These are phyloP conservation scores for Neurospora sp. DNA, from an alignment of 495 filamentous ascomycete genomes.

Conservation along the genomic window DNA sequence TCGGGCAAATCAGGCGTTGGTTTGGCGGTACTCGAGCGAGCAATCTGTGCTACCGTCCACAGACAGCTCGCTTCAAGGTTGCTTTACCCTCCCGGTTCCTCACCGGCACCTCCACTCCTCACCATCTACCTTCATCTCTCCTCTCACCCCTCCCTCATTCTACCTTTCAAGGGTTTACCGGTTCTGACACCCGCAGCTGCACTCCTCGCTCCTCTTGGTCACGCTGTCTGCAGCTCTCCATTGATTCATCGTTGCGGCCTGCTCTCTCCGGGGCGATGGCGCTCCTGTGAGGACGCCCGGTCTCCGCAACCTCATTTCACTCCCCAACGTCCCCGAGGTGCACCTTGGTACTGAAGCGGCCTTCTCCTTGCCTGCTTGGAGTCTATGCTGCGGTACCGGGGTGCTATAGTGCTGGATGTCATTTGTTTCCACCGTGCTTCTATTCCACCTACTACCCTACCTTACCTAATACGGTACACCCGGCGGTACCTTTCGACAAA, in stretches of 20 bases:
- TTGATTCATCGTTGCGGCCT: slow-evolving; percentile 6
- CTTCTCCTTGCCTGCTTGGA: slow-evolving; percentile 8
- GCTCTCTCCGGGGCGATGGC: slow-evolving; percentile 18
- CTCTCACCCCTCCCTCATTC: slow-evolving; percentile 9
- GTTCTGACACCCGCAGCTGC: slow-evolving; percentile 17
- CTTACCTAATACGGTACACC: slow-evolving; percentile 13
- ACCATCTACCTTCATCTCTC: not conserved
- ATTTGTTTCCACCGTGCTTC: slow-evolving; percentile 4
- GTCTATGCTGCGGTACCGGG: slow-evolving; percentile 3
- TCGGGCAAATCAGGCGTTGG: slow-evolving; percentile 1
- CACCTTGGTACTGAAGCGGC: slow-evolving; percentile 12
- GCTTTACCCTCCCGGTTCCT: slow-evolving; percentile 5
- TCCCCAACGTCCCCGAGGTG: slow-evolving; percentile 21
- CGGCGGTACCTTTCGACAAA: slow-evolving; percentile 13
- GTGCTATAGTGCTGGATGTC: slow-evolving; percentile 4
- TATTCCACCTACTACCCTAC: slow-evolving; percentile 6
- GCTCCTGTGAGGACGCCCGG: slow-evolving; percentile 23
- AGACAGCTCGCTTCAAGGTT: slow-evolving; percentile 3
- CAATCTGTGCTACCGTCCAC: slow-evolving; percentile 7
- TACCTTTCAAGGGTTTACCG: slow-evolving; percentile 14
- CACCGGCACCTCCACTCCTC: slow-evolving; percentile 6
- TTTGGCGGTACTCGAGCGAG: slow-evolving; percentile 16
- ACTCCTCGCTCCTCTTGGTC: slow-evolving; percentile 27
- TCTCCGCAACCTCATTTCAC: slow-evolving; percentile 20
- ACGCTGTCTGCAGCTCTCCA: slow-evolving; percentile 16